Conservation (phyloP, 208 protist genomes). For the Leptomonas seymouri region DNA sequence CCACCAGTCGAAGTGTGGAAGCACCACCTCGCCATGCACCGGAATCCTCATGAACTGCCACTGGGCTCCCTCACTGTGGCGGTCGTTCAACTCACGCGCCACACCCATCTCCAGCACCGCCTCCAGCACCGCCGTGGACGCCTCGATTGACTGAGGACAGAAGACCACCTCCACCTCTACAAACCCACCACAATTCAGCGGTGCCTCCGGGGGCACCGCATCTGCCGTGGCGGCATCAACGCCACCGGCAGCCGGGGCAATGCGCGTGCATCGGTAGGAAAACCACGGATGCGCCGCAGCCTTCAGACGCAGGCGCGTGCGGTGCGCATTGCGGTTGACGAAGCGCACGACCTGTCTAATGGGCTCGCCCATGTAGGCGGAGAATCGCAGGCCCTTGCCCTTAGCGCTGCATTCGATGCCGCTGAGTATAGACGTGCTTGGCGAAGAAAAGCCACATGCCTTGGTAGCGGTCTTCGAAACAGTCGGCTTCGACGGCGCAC, state of each 20-base stretch:
- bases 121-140: slow-evolving; percentile 45
- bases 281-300: slow-evolving; percentile 77
- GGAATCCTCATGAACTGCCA: slow-evolving; percentile 78
- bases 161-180: slow-evolving; percentile 81
- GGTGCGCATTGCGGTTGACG: slow-evolving; percentile 64
- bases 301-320: slow-evolving; percentile 62
- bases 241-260: slow-evolving; percentile 45
- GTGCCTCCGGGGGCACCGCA: slow-evolving; percentile 26
- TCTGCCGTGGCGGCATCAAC: neutral
- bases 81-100: slow-evolving; percentile 77
- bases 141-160: slow-evolving; percentile 43
- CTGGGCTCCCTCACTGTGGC: slow-evolving; percentile 57
- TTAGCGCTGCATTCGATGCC: slow-evolving; percentile 63
- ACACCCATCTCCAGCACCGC: slow-evolving; percentile 66
- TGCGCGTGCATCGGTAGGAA: slow-evolving; percentile 46
- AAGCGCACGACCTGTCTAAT: slow-evolving; percentile 57
- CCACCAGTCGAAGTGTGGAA: slow-evolving; percentile 63
- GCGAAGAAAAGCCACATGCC: neutral
- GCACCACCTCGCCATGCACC: slow-evolving; percentile 61
- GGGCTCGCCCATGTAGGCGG: slow-evolving; percentile 37
- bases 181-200: slow-evolving; percentile 79
- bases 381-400: slow-evolving; percentile 40
- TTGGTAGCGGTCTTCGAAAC: neutral
- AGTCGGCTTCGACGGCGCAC: slow-evolving; percentile 2
- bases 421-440: slow-evolving; percentile 3